Percentiles rank a stretch among this genome's conserved stretches.
These are phyloP conservation scores for Nakataea oryzae DNA, from an alignment of 2,329 filamentous ascomycete species.

Conservation along the genomic window DNA sequence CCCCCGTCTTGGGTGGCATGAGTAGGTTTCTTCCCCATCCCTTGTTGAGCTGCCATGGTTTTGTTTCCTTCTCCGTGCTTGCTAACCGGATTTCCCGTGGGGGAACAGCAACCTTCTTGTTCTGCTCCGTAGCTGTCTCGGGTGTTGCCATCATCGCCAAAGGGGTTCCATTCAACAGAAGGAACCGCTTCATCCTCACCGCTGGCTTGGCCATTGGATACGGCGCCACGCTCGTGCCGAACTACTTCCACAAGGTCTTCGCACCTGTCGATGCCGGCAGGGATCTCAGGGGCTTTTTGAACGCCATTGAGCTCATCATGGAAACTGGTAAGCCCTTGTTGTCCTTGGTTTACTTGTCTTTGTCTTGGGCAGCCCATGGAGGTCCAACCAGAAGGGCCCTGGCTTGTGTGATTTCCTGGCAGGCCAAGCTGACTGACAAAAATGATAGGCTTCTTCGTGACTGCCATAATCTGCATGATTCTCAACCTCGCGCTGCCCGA, in stretches of 20 bases:
- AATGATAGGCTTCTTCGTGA: constrained; percentile 59
- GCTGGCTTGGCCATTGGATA: constrained; percentile 65
- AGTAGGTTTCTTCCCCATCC: not conserved
- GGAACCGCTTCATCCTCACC: constrained; percentile 74
- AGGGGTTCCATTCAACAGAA: constrained; percentile 61
- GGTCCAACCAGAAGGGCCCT: no score
- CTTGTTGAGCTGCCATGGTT: not conserved
- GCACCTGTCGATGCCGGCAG: constrained; percentile 60
- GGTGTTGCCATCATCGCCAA: constrained; percentile 67
- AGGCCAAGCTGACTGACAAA: not conserved
- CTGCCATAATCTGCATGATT: constrained; percentile 60
- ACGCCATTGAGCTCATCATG: constrained; percentile 64
- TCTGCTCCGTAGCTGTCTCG: constrained; percentile 64
- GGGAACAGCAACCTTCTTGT: constrained; percentile 56
- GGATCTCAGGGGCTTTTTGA: constrained; percentile 60
- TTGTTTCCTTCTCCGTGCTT: not conserved
- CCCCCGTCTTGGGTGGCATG: constrained; percentile 57
- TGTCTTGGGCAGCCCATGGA: no score
- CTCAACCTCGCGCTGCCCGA: constrained; percentile 65
- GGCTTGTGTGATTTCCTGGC: no score
- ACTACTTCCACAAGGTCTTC: constrained; percentile 62
- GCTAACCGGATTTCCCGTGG: not conserved
- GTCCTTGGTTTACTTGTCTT: not conserved
- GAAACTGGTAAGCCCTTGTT: constrained; percentile 22
- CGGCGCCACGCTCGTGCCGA: constrained; percentile 54